Base-by-base conservation (phyloP, 805 yeast species). In the Ogataea ramenticola region DNA sequence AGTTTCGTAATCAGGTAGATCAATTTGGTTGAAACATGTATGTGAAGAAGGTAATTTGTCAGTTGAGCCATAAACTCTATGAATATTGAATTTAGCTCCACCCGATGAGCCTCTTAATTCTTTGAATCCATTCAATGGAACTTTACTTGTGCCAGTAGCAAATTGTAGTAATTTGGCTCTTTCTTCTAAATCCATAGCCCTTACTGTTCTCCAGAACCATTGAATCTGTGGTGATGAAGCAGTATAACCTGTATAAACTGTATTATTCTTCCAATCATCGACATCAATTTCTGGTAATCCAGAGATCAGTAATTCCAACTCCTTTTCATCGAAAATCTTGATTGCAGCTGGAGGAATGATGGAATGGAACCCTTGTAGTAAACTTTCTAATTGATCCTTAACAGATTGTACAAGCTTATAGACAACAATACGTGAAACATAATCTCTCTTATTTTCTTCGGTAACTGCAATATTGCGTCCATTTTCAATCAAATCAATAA, bases 191-290 rank as follows among this genome's bases (percentile, higher is more conserved):
- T 88, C 96, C 65, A 93, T 93, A 1, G 97, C 86, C 55, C 88
- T 79, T 14, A 93, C 96, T 1, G 97, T 96, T 58, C 97, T 74
- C 99, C 99, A 93, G 66, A 93, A 93, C 86, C 97, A 91, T 57
- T 84, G 89, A 45, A 93, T 82, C 58, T 90, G 97, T 27, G 86
- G 80, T 2, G 95, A 86, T 2, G 86, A 74, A 1, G 90, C 74
- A 0, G 88, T 76, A 61, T 91, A 93, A 58, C 89, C 91, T 40
- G 77, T 82, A 64, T 93, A 84, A 1, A 68, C 71, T 1, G 96
- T 78, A 59, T 93, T 86, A 56, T 79, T 82, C 51, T 86, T 85
- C 99, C 99, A 93, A 59, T 93, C 99, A 52, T 82, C 87, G 19
- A 91, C 91, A 65, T 88, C 96, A 55, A 93, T 89, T 55, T 91